Base-by-base conservation (phyloP, 345 rosid genomes). In the Salix arbutifolia region DNA sequence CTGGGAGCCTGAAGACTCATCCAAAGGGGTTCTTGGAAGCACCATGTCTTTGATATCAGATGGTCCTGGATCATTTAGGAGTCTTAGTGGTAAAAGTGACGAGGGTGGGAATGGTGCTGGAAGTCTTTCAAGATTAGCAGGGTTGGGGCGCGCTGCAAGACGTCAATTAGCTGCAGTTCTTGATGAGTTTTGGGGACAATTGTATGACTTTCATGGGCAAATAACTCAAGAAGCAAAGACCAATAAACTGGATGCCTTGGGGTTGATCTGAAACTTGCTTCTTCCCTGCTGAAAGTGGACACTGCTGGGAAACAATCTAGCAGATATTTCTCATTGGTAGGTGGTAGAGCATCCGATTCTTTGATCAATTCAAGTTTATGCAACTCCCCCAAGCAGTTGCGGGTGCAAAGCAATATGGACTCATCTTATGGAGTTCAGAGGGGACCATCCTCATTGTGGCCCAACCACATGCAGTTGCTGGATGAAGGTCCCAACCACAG, bases 111-210 rank as follows among this genome's bases (percentile, higher is more conserved):
- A 84, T 86, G 91, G 94, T 79, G 74, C 86, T 37, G 99, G 95
- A 69, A 94, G 98, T 80, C 97, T 96, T 79, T 92, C 98, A 37
- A 91, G 95, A 85, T 86, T 96, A 84, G 93, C 89, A 77, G 99
- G 98, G 67, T 79, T 96, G 77, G 99, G 99, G 13, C 97, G 99
- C 75, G 97, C 97, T 73, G 97, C 99, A 5, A 86, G 98, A 82
- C 89, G 94, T 40, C 96, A 96, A 69, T 77, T 96, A 78, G 89
- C 97, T 68, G 80, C 78, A 5, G 86, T 75, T 73, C 95, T 96
- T 60, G 94, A 87, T 68, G 99, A 96, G 74, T 96, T 96, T 84
- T 96, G 99, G 99, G 97, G 91, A 38, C 98, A 91, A 67, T 75
- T 96, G 66, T 96, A 81, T 78, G 94, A 96, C 88, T 85, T 78